phyloP scores from a whole-genome alignment of 176 grass and related monocot species.

The Carex myosuroides region DNA sequence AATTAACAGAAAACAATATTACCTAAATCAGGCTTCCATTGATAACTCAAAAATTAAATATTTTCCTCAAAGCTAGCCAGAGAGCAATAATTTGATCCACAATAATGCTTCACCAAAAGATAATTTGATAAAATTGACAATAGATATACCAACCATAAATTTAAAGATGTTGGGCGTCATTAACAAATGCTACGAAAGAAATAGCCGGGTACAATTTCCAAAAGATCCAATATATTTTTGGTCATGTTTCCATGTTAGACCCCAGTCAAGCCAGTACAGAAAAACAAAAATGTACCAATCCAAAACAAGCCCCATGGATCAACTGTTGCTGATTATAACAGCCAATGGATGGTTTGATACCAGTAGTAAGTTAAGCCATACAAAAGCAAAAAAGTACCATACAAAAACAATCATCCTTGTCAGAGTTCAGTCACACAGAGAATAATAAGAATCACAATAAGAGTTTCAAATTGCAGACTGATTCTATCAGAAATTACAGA shows the following conservation, averaged over 20 bases:
- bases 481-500: neutral
- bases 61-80: neutral
- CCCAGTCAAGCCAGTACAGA: neutral
- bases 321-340: neutral
- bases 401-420: neutral
- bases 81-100: neutral
- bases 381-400: neutral
- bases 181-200: neutral
- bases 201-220: neutral
- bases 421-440: neutral
- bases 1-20: neutral
- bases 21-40: neutral
- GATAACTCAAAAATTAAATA: neutral
- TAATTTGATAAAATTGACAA: neutral
- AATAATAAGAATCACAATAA: neutral
- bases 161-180: neutral
- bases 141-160: neutral
- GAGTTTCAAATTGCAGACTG: neutral
- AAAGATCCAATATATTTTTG: neutral
- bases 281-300: neutral
- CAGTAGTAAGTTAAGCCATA: neutral
- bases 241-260: neutral
- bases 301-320: neutral
- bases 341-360: neutral
- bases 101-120: neutral